Percentiles rank a stretch among this genome's conserved stretches.
Conservation (phyloP, 768 basidiomycete species). For the Kwoniella bestiolae region DNA sequence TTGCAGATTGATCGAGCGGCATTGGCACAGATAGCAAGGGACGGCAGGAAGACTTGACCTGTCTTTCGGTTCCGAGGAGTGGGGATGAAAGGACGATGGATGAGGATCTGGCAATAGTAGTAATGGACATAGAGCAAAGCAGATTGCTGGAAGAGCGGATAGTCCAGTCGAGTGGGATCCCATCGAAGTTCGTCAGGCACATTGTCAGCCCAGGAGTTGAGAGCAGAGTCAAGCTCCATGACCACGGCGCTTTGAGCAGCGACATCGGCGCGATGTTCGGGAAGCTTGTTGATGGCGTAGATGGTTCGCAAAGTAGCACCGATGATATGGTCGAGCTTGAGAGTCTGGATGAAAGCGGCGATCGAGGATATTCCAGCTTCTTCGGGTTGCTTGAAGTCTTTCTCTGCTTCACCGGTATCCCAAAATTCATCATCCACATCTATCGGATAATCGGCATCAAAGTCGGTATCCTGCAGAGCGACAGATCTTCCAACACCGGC, state of each 20-base stretch:
- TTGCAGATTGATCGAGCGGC: slow-evolving; percentile 76
- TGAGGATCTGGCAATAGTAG: slow-evolving; percentile 67
- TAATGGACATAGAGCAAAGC: slow-evolving; percentile 66
- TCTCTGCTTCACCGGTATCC: slow-evolving; percentile 64
- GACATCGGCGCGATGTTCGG: slow-evolving; percentile 38
- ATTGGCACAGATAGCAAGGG: slow-evolving; percentile 78
- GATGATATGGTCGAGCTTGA: slow-evolving; percentile 68
- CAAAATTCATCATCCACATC: slow-evolving; percentile 86
- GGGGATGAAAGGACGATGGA: slow-evolving; percentile 79
- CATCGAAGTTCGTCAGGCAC: slow-evolving; percentile 69
- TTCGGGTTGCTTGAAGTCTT: slow-evolving; percentile 69
- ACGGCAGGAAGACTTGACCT: slow-evolving; percentile 62
- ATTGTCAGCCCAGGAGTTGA: slow-evolving; percentile 73
- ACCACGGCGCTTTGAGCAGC: slow-evolving; percentile 61
- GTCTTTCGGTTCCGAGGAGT: slow-evolving; percentile 58
- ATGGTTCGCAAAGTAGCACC: slow-evolving; percentile 68
- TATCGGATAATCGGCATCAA: slow-evolving; percentile 71
- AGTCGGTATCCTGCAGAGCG: slow-evolving; percentile 71
- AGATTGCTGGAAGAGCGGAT: slow-evolving; percentile 66
- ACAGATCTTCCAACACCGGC: slow-evolving; percentile 69
- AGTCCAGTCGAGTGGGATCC: slow-evolving; percentile 63
- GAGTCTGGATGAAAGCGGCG: slow-evolving; percentile 64
- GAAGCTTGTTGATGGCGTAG: slow-evolving; percentile 71
- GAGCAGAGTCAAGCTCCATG: slow-evolving; percentile 69
- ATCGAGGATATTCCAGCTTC: slow-evolving; percentile 58